phyloP scores from a whole-genome alignment of 768 basidiomycete genomes.

The Podaxis rugospora region DNA sequence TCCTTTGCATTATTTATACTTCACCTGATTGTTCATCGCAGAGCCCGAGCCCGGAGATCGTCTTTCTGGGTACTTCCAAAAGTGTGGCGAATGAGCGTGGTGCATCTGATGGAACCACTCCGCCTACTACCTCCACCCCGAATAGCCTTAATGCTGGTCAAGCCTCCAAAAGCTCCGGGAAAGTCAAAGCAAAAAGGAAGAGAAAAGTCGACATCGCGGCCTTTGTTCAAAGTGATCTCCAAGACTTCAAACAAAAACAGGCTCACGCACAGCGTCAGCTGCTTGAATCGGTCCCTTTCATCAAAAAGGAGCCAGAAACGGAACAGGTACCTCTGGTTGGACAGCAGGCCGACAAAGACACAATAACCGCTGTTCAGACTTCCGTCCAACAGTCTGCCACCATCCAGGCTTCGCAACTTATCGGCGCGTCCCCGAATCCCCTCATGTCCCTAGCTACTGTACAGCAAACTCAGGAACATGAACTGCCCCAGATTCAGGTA shows the following conservation, averaged over 20 bases:
- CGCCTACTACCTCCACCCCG: neutral
- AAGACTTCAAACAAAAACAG: constrained; percentile 20
- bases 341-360: neutral
- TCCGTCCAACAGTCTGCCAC: neutral
- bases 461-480: neutral
- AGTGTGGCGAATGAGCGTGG: neutral
- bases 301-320: constrained; percentile 7
- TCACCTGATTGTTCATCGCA: neutral
- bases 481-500: neutral
- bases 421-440: neutral
- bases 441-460: neutral
- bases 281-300: neutral
- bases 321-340: neutral
- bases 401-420: neutral
- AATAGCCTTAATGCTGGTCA: neutral
- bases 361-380: neutral
- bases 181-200: constrained; percentile 22
- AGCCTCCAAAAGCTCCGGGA: neutral
- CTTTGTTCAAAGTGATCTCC: constrained; percentile 26
- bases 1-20: neutral
- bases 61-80: neutral
- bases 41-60: constrained; percentile 6
- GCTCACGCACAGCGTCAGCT: constrained; percentile 4
- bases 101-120: neutral
- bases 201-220: constrained; percentile 23